Evolutionary conservation across 2,329 filamentous ascomycete species (phyloP), one percentile per base, ranked within the genome.

Genomic region (Aspergillus sp.): DNA sequence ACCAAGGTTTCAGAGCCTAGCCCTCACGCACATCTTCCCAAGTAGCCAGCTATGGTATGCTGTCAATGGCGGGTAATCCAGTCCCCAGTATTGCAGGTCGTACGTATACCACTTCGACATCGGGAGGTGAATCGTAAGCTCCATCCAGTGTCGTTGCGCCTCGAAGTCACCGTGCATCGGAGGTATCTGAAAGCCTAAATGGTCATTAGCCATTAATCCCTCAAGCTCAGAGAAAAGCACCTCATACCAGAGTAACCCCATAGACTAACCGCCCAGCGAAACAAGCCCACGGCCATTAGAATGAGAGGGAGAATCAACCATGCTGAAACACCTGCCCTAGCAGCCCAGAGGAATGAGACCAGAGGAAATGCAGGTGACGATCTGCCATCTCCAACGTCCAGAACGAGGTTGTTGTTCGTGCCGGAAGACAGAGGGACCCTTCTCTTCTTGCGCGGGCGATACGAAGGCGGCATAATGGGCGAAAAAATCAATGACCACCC

Each of bases 81-180:
- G 78, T 0, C 94, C 94, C 93, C 93, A 98, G 85, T 91, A 98
- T 62, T 91, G 79, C 41, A 97, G 75, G 65, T 98, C 90, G 67
- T 98, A 89, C 64, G 95, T 95, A 69, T 98, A 98, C 93, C 94
- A 98, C 67, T 93, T 86, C 9, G 89, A 93, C 33, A 94, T 78
- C 12, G 93, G 93, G 2, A 98, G 76, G 50, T 95, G 82, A 7
- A 82, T 87, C 2, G 93, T 96, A 55, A 98, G 77, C 64, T 98
- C 93, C 90, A 98, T 95, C 93, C 93, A 98, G 69, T 98, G 93
- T 59, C 93, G 77, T 68, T 98, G 93, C 3, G 94, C 93, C 74
- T 98, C 93, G 71, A 95, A 98, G 69, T 98, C 93, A 56, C 93
- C 93, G 63, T 90, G 87, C 83, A 96, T 90, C 5, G 93, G 93